Conservation (phyloP, 257 asterid species). For the Penstemon newberryi region DNA sequence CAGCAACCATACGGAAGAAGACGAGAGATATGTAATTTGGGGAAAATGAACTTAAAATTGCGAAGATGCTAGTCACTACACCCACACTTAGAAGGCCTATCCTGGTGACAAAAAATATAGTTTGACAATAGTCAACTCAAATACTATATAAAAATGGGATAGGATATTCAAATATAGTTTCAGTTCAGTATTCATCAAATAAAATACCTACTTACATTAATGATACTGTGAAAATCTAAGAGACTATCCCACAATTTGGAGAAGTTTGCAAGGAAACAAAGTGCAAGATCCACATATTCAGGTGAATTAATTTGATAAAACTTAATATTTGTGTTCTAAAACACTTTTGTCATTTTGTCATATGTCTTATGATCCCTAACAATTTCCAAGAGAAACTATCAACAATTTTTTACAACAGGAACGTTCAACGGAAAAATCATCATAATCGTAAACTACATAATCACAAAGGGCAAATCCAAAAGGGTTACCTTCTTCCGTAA, state of each 20-base stretch:
- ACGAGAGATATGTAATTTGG: conserved; percentile 57
- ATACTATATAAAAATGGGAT: conserved; percentile 9
- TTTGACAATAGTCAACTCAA: background rate
- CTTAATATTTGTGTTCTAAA: no score
- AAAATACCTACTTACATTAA: background rate
- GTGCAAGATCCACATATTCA: background rate
- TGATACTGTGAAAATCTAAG: background rate
- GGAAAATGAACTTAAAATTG: conserved; percentile 61
- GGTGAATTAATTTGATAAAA: no score
- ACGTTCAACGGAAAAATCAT: background rate
- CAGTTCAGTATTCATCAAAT: background rate
- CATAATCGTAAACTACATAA: background rate
- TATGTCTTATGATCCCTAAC: no score
- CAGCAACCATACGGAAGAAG: conserved; percentile 59
- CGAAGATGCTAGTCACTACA: conserved; percentile 52
- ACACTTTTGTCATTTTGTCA: no score
- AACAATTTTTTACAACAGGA: background rate
- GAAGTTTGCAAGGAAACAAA: background rate
- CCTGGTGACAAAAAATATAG: conserved; percentile 46
- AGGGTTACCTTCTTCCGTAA: conserved; percentile 71
- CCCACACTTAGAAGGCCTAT: conserved; percentile 68
- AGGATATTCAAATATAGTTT: background rate
- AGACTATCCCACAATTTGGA: background rate
- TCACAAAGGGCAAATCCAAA: background rate
- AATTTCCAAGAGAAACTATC: background rate